These are phyloP conservation scores for Fraxinus greggii DNA, from an alignment of 305 asterid species.

Conservation along the genomic window DNA sequence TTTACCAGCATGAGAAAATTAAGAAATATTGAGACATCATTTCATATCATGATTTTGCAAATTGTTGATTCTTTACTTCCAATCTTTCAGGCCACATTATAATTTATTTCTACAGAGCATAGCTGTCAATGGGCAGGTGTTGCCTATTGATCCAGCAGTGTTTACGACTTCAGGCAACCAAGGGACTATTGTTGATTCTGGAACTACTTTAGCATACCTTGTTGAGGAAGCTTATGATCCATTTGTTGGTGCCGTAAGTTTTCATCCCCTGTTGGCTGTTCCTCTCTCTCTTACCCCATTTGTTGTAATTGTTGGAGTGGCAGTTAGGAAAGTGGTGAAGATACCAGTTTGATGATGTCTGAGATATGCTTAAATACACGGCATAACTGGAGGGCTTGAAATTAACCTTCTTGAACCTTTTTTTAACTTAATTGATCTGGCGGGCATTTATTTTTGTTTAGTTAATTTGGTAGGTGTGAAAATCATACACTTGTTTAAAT, in stretches of 20 bases:
- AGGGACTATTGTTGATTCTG: constrained; percentile 93
- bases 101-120: constrained; percentile 83
- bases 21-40: constrained; percentile 4
- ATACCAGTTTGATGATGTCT: neutral
- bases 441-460: neutral
- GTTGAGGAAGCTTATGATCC: constrained; percentile 89
- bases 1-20: constrained; percentile 14
- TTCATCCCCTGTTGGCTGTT: constrained; percentile 17
- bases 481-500: constrained; percentile 6
- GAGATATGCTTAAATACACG: neutral
- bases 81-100: constrained; percentile 78
- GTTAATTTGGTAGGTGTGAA: neutral
- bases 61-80: constrained; percentile 24
- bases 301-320: constrained; percentile 14
- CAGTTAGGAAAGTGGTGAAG: neutral
- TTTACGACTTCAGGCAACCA: constrained; percentile 72
- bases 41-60: neutral
- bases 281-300: constrained; percentile 13
- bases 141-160: constrained; percentile 77
- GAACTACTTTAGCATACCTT: constrained; percentile 92
- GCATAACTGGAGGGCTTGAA: neutral
- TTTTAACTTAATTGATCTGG: neutral
- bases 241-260: constrained; percentile 78
- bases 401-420: neutral
- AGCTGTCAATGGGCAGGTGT: constrained; percentile 76